phyloP scores from a whole-genome alignment of 257 asterid species.

The Solanum habrochaites region DNA sequence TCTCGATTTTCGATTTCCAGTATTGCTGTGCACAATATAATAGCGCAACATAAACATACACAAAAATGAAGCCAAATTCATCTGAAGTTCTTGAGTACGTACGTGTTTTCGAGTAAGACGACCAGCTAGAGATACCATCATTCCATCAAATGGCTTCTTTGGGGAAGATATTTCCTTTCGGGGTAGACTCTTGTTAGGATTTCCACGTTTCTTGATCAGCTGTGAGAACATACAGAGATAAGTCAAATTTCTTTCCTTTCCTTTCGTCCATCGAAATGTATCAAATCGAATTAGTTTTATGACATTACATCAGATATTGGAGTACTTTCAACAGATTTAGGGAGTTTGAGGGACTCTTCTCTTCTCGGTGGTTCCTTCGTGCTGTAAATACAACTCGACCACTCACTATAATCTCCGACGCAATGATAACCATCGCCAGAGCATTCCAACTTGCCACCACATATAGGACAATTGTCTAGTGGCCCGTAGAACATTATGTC shows the following conservation, averaged over 20 bases:
- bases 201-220: slow-evolving; percentile 40
- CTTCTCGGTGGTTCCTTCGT: slow-evolving; percentile 52
- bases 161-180: not conserved
- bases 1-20: slow-evolving; percentile 70
- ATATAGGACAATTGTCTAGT: slow-evolving; percentile 38
- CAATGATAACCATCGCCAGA: slow-evolving; percentile 28
- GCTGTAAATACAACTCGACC: slow-evolving; percentile 57
- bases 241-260: not conserved
- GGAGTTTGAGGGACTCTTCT: slow-evolving; percentile 38
- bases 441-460: slow-evolving; percentile 31
- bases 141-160: slow-evolving; percentile 50
- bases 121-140: slow-evolving; percentile 61
- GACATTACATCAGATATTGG: slow-evolving; percentile 31
- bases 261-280: not conserved
- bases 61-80: not conserved
- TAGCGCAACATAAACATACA: not conserved
- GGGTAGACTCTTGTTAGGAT: slow-evolving; percentile 21
- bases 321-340: slow-evolving; percentile 45
- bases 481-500: slow-evolving; percentile 72
- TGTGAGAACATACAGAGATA: slow-evolving; percentile 10
- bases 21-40: slow-evolving; percentile 35
- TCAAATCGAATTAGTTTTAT: not conserved
- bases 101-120: slow-evolving; percentile 66
- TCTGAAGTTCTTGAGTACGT: not conserved
- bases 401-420: slow-evolving; percentile 46